Evolutionary conservation across 495 filamentous ascomycete genomes (phyloP), one percentile per base, ranked within the genome.

Genomic region (Neurospora sp.): DNA sequence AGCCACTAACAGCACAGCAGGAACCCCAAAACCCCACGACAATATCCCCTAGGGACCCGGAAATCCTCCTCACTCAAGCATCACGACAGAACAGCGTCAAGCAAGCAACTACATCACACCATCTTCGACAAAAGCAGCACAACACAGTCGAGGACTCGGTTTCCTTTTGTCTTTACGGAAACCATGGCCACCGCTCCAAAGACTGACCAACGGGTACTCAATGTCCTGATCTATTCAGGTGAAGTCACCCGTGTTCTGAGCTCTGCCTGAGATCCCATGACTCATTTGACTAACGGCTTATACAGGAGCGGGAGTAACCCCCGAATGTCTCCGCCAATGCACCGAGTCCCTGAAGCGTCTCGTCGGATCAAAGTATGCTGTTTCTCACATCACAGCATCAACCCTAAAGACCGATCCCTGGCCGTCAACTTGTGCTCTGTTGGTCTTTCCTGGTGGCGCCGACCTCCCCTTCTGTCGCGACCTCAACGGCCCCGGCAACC

Each of bases 391-490:
- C 72, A 91, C 89, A 27, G 90, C 92, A 23, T 86, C 92, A 3
- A 90, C 89, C 76, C 86, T 99, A 59, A 83, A 97, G 72, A 94
- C 96, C 71, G 96, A 99, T 79, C 96, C 96, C 69, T 99, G 96
- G 96, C 88, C 88, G 0, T 84, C 91, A 14, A 89, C 94, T 0
- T 99, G 96, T 77, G 93, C 94, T 3, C 86, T 97, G 16, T 87
- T 99, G 14, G 94, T 99, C 6, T 89, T 99, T 70, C 96, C 96
- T 11, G 96, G 96, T 18, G 96, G 96, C n/a, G 96, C 93, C 20
- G 96, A 99, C 77, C 86, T 97, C 54, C 93, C 91, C 39, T 99
- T 98, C 82, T 97, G 94, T 78, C 90, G 92, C 5, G 90, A 88
- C 12, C 87, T 99, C 54, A 96, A 98, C 81, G 96, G 96, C 40